phyloP scores from a whole-genome alignment of 257 asterid species.

The Solanum rostratum region DNA sequence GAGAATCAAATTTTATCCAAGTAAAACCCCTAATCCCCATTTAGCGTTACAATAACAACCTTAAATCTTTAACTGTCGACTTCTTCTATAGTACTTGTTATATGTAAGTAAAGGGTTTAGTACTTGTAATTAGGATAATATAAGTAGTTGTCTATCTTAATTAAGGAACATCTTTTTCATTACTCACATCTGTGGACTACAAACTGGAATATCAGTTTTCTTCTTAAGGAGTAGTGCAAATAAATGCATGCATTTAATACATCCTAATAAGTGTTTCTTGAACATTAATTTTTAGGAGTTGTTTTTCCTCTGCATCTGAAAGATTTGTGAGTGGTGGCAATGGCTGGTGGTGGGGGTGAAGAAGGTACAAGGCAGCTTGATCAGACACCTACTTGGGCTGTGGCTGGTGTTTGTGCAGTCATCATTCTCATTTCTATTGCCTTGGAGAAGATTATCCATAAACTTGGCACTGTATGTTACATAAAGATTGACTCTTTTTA shows the following conservation, averaged over 20 bases:
- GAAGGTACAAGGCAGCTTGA: constrained; percentile 34
- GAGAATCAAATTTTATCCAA: not conserved
- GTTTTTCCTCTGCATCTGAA: not conserved
- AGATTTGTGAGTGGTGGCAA: not conserved
- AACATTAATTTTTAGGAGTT: not conserved
- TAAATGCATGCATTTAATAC: not conserved
- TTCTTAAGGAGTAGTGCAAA: not conserved
- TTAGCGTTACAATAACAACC: not conserved
- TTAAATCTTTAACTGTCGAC: not conserved
- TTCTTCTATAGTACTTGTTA: not conserved
- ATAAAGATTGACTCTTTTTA: not conserved
- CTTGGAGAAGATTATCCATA: constrained; percentile 67
- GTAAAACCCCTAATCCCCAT: not conserved
- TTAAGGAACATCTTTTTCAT: not conserved
- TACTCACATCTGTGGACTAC: not conserved
- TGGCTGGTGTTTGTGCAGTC: constrained; percentile 69
- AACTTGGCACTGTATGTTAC: constrained; percentile 50
- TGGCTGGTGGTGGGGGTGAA: constrained; percentile 40
- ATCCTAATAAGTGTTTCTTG: not conserved
- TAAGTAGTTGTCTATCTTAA: not conserved
- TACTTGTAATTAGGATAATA: not conserved
- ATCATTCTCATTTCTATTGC: constrained; percentile 64
- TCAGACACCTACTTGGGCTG: constrained; percentile 92
- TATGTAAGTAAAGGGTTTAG: not conserved
- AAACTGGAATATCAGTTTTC: not conserved